Conservation (phyloP, 139 green algal genomes). For the Micromonas commoda region DNA sequence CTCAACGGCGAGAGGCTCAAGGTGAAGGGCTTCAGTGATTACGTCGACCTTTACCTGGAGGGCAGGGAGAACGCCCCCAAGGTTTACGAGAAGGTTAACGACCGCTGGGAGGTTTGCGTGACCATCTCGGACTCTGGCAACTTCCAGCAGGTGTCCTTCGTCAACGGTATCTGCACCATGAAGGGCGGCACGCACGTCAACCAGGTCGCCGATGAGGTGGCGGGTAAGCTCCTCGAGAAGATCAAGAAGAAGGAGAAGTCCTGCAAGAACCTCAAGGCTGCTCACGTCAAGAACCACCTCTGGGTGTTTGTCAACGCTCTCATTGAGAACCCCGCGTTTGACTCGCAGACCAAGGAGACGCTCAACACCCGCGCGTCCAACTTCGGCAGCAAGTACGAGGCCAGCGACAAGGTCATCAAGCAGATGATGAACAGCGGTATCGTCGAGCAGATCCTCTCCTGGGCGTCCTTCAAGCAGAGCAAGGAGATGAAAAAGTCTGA, state of each 20-base stretch:
- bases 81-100: conserved; percentile 50
- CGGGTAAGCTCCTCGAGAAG: conserved; percentile 59
- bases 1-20: conserved; percentile 74
- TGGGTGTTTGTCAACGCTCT: conserved; percentile 97
- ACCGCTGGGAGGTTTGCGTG: conserved; percentile 92
- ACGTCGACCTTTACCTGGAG: conserved; percentile 87
- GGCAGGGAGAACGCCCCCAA: conserved; percentile 10
- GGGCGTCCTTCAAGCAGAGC: conserved; percentile 79
- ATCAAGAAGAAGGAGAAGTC: conserved; percentile 96
- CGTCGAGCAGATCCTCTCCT: conserved; percentile 79
- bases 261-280: conserved; percentile 68
- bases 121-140: conserved; percentile 34
- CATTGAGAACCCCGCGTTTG: conserved; percentile 97
- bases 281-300: conserved; percentile 97
- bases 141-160: conserved; percentile 85
- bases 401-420: conserved; percentile 81
- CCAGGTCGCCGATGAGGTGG: conserved; percentile 79
- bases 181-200: conserved; percentile 97
- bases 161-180: conserved; percentile 93
- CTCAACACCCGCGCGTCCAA: conserved; percentile 72
- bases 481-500: conserved; percentile 97
- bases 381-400: conserved; percentile 92
- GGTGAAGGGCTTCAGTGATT: conserved; percentile 88
- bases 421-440: conserved; percentile 56
- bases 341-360: conserved; percentile 98